Evolutionary conservation across 768 basidiomycete species (phyloP).

Genomic region (Trametes sanguinea): DNA sequence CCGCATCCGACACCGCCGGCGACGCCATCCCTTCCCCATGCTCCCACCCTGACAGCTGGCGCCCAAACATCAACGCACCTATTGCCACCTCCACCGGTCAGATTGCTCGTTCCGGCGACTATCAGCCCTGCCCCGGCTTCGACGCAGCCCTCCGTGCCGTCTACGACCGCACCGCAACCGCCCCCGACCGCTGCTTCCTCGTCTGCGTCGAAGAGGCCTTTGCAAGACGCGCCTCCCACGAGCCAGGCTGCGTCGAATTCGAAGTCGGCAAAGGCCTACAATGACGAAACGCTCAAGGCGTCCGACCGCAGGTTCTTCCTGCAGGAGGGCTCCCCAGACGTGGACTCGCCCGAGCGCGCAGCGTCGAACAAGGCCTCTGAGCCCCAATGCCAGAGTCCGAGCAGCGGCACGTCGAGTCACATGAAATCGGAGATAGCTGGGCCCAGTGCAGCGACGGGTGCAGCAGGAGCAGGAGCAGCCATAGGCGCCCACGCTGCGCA

Average conservation of each 20-base stretch:
- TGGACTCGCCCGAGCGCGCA: conserved; percentile 37
- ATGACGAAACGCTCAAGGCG: conserved; percentile 37
- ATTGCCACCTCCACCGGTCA: conserved; percentile 31
- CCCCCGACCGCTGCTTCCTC: background rate
- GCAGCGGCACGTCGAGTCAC: conserved; percentile 40
- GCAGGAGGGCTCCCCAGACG: conserved; percentile 43
- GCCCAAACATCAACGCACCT: conserved; percentile 36
- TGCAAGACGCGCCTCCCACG: conserved; percentile 4
- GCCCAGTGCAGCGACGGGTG: conserved; percentile 20
- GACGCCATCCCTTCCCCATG: conserved; percentile 46
- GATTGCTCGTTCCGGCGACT: conserved; percentile 22
- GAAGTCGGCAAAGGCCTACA: conserved; percentile 16
- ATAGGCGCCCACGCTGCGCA: background rate
- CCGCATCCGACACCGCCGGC: conserved; percentile 79
- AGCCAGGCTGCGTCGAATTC: too few relatives aligned
- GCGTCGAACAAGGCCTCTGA: conserved; percentile 9
- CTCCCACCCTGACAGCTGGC: conserved; percentile 26
- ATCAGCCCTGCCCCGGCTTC: conserved; percentile 17
- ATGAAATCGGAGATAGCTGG: conserved; percentile 28
- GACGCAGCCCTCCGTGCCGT: conserved; percentile 7
- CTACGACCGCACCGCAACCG: conserved; percentile 8
- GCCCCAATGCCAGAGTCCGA: conserved; percentile 27
- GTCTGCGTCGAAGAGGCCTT: conserved; percentile 5
- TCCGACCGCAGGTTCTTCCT: conserved; percentile 48
- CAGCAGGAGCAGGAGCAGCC: too few relatives aligned